Conservation (phyloP, 768 basidiomycete species). For the Tulasnella sp. region DNA sequence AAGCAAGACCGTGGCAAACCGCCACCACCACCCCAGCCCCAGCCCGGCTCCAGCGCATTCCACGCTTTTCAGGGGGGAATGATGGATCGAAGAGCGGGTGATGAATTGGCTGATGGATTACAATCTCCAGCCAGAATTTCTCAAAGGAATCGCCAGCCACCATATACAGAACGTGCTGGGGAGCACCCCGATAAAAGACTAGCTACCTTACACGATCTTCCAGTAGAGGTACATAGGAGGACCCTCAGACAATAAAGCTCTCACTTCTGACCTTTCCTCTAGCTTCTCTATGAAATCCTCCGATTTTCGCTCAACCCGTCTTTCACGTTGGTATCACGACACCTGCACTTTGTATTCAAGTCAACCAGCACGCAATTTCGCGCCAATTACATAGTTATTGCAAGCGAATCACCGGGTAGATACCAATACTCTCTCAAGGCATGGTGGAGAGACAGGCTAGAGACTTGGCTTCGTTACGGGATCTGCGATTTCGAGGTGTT, state of each 20-base stretch:
- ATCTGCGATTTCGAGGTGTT: slow-evolving; percentile 42
- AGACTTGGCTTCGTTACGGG: slow-evolving; percentile 37
- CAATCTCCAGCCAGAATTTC: neutral
- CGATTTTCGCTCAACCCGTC: slow-evolving; percentile 65
- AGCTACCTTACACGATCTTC: slow-evolving; percentile 36
- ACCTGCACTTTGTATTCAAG: slow-evolving; percentile 59
- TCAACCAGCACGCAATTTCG: slow-evolving; percentile 60
- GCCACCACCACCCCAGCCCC: neutral
- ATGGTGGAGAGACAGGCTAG: slow-evolving; percentile 25
- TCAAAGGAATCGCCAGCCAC: neutral
- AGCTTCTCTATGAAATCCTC: slow-evolving; percentile 68
- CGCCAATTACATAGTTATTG: slow-evolving; percentile 65
- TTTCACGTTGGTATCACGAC: slow-evolving; percentile 62
- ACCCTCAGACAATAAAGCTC: neutral
- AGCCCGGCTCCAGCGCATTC: neutral
- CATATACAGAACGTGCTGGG: neutral
- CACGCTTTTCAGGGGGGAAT: neutral
- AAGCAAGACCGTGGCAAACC: neutral
- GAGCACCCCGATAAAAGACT: neutral
- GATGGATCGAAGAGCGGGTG: neutral
- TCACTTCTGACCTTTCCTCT: neutral
- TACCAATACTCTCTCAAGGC: neutral
- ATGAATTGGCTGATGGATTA: neutral
- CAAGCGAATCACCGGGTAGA: slow-evolving; percentile 36
- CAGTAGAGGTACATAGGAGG: slow-evolving; percentile 39